Percentiles rank a stretch among this genome's conserved stretches.
phyloP scores from a whole-genome alignment of 192 early-diverging fungal genomes.

The Mortierella antarctica region DNA sequence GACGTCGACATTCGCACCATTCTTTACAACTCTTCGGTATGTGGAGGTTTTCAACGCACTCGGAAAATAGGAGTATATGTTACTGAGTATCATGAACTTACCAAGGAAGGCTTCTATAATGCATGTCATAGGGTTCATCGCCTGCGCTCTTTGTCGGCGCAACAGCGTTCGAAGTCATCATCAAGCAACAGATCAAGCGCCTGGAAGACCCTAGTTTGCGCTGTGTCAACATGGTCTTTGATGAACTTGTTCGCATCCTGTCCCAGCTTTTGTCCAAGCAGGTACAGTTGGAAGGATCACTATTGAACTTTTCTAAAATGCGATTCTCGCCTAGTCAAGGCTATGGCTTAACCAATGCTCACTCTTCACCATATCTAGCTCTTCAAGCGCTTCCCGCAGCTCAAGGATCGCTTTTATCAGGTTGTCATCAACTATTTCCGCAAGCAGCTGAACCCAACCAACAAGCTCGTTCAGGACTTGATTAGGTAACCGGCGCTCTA shows the following conservation, averaged over 20 bases:
- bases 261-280: conserved; percentile 92
- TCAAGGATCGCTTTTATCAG: conserved; percentile 92
- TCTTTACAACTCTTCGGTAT: conserved; percentile 95
- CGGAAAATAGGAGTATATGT: too few species aligned
- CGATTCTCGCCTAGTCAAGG: background rate
- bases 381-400: conserved; percentile 96
- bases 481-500: conserved; percentile 65
- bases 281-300: conserved; percentile 47
- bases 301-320: background rate
- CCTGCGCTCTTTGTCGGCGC: conserved; percentile 98
- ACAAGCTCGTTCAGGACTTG: conserved; percentile 93
- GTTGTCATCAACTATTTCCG: conserved; percentile 96
- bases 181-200: conserved; percentile 99
- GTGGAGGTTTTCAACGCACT: background rate
- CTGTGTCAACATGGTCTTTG: conserved; percentile 96
- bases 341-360: background rate
- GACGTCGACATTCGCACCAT: conserved; percentile 99
- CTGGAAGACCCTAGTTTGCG: conserved; percentile 98
- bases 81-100: background rate
- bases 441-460: conserved; percentile 89
- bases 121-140: conserved; percentile 78
- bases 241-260: conserved; percentile 97
- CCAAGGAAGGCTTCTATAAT: background rate
- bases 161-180: conserved; percentile 97
- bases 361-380: conserved; percentile 52